phyloP scores from a whole-genome alignment of 2,329 filamentous ascomycete species.

The Xylaria digitata region DNA sequence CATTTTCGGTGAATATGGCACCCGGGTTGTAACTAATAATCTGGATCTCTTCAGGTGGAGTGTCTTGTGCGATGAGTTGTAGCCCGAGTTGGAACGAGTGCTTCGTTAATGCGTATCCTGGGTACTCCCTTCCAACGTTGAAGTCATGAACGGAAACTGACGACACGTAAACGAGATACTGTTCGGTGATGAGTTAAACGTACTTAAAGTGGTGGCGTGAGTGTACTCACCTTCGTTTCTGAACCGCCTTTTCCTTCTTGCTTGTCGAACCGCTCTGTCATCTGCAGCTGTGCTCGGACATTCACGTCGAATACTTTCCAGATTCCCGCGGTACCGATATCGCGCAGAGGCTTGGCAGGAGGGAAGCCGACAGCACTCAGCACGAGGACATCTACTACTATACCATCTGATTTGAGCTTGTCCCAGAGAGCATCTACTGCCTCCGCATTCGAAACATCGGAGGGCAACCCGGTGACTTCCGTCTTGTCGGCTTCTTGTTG shows the following conservation, averaged over 20 bases:
- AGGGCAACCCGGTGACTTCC: constrained; percentile 36
- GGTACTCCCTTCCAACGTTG: constrained; percentile 37
- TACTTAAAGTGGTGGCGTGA: not conserved
- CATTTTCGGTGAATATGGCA: constrained; percentile 50
- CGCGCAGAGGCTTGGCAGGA: constrained; percentile 36
- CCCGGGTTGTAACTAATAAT: constrained; percentile 56
- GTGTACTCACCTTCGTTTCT: constrained; percentile 24
- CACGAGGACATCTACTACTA: constrained; percentile 51
- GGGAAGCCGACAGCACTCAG: constrained; percentile 47
- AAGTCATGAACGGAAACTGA: constrained; percentile 49
- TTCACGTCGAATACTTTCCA: constrained; percentile 49
- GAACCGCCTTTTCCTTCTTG: constrained; percentile 43
- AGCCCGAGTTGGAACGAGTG: constrained; percentile 51
- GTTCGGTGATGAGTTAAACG: not conserved
- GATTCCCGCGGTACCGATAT: constrained; percentile 36
- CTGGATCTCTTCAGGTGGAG: constrained; percentile 50
- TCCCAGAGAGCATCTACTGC: constrained; percentile 49
- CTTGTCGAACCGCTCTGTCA: constrained; percentile 49
- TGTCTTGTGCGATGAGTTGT: constrained; percentile 54
- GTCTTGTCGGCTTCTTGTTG: constrained; percentile 23
- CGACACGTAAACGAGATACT: constrained; percentile 52
- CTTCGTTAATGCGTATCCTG: constrained; percentile 55
- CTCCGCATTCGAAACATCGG: constrained; percentile 43
- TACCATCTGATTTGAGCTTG: constrained; percentile 36
- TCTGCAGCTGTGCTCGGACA: constrained; percentile 47